Evolutionary conservation across 345 rosid genomes (phyloP), one percentile per base, ranked within the genome.

Genomic region (Brassica juncea): DNA sequence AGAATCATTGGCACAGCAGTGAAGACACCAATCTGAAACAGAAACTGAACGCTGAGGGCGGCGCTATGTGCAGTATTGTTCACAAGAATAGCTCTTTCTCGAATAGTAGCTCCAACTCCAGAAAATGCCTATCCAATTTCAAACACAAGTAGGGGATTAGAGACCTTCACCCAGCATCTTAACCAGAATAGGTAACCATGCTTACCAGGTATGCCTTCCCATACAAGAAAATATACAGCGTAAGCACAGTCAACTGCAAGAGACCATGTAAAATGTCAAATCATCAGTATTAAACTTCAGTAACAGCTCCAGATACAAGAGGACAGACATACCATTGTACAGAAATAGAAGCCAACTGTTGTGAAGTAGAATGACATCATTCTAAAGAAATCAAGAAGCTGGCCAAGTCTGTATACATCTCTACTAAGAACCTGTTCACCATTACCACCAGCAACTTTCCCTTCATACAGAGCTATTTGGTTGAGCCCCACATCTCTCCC

Each of bases 381-480:
- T 73, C 99, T 79, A 65, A 94, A 92, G 85, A 94, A 94, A 84
- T 94, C 99, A 82, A 92, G 92, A 62, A 92, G 98, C 86, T 92
- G 99, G 70, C 99, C 99, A 21, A 94, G 95, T 86, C 99, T 88
- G 90, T 92, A 94, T 39, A 92, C 86, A 82, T 94, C 99, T 73
- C 99, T 89, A 72, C 99, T 94, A 68, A 94, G 97, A 84, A 94
- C 94, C 87, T 94, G 99, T 82, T 92, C 99, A 7, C 99, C 99
- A 42, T 92, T 94, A 67, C 99, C 99, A 83, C 97, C 94, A 79
- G 99, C 92, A 60, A 92, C 99, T 84, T 94, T 94, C 71, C 99
- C 99, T 85, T 94, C 99, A 86, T 91, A 94, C 39, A 94, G 47
- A 77, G 99, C 94, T 81, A 94, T 94, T 87, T 94, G 99, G 84